phyloP scores from a whole-genome alignment of 2,329 filamentous ascomycete species.

The Cladophialophora exuberans region DNA sequence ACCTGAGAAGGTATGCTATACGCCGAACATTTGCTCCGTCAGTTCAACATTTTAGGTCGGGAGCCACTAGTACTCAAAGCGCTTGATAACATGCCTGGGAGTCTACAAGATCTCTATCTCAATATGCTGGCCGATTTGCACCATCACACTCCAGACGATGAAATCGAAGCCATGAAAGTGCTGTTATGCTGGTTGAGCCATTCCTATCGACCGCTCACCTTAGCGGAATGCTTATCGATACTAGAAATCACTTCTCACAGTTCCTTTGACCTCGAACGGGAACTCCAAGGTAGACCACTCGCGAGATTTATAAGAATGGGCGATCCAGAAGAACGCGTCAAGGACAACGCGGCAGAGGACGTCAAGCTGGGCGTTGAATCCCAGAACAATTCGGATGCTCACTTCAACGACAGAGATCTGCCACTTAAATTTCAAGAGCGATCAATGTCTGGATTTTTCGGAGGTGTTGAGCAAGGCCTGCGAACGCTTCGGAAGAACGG shows the following conservation, averaged over 20 bases:
- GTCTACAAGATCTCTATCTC: not conserved
- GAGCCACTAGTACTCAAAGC: conserved; percentile 10
- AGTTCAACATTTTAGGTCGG: conserved; percentile 7
- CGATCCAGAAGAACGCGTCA: conserved; percentile 6
- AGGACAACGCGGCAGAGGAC: not conserved
- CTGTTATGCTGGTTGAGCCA: conserved; percentile 6
- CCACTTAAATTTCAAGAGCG: conserved; percentile 10
- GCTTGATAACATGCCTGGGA: not conserved
- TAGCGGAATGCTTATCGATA: conserved; percentile 6
- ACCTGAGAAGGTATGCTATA: conserved; percentile 9
- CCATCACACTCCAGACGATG: not conserved
- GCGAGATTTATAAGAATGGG: conserved; percentile 8
- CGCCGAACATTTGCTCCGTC: conserved; percentile 9
- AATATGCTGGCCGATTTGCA: conserved; percentile 9
- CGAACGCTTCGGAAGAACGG: not conserved
- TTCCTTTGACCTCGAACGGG: conserved; percentile 13
- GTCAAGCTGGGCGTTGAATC: not conserved
- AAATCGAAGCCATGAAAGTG: conserved; percentile 6
- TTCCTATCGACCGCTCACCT: conserved; percentile 3
- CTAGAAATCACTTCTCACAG: not conserved
- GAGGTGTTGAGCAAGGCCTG: not conserved
- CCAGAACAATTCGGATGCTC: not conserved
- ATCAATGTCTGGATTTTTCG: conserved; percentile 7
- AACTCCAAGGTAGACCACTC: conserved; percentile 9
- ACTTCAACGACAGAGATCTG: conserved; percentile 4